Conservation (phyloP, 495 filamentous ascomycete species). For the Podospora anserina region DNA sequence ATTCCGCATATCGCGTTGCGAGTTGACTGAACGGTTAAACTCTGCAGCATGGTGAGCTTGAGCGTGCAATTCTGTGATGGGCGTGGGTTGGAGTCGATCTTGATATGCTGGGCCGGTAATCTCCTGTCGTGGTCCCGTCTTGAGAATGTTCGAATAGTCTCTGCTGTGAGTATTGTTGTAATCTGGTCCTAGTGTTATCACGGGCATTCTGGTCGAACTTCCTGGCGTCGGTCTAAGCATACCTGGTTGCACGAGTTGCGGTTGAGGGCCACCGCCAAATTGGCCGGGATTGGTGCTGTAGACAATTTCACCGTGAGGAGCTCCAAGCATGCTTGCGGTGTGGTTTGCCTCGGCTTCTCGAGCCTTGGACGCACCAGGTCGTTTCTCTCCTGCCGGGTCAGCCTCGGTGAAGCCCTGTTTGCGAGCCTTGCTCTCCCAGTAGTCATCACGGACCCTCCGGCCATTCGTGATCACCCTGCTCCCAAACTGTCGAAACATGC, state of each 20-base stretch:
- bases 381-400: constrained; percentile 92
- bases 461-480: constrained; percentile 88
- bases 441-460: constrained; percentile 90
- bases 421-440: constrained; percentile 94
- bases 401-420: constrained; percentile 99
- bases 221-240: constrained; percentile 62
- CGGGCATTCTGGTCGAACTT: constrained; percentile 68
- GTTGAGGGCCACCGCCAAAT: constrained; percentile 56
- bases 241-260: constrained; percentile 65
- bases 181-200: constrained; percentile 77
- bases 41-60: constrained; percentile 87
- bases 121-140: constrained; percentile 74
- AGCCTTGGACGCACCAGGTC: constrained; percentile 84
- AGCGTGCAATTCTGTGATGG: constrained; percentile 78
- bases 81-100: constrained; percentile 76
- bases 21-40: constrained; percentile 77
- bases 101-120: constrained; percentile 84
- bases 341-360: constrained; percentile 66
- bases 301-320: constrained; percentile 69
- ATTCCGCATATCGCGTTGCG: constrained; percentile 68
- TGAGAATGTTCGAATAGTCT: constrained; percentile 79
- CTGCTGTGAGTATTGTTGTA: constrained; percentile 73
- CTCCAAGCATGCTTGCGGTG: constrained; percentile 49
- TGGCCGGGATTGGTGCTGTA: constrained; percentile 75
- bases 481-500: constrained; percentile 99